A percentile compares a stretch with the other conserved stretches of the same genome.
Evolutionary conservation across 2,329 filamentous ascomycete species (phyloP).

Genomic region (Thielaviopsis musarum): DNA sequence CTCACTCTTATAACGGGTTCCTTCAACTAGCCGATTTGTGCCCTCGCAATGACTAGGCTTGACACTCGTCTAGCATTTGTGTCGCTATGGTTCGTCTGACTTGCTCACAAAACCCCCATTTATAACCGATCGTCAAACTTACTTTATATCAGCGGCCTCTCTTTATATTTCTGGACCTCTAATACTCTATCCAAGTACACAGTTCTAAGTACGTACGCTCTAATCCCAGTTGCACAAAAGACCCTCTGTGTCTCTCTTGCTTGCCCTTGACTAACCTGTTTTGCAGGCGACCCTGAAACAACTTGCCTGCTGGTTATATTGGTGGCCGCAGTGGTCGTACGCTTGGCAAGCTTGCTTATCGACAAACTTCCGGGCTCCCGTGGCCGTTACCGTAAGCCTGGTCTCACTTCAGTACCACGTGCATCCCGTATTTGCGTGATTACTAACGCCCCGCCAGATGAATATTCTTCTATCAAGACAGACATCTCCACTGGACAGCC

Average conservation of each 20-base stretch:
- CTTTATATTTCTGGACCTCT: conserved; percentile 8
- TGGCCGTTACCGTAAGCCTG: conserved; percentile 12
- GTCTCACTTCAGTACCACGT: background rate
- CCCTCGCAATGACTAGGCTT: conserved; percentile 2
- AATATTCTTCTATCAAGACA: background rate
- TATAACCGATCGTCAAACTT: background rate
- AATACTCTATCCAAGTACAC: conserved; percentile 11
- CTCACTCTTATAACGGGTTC: background rate
- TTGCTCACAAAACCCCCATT: too few species aligned
- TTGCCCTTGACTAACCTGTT: background rate
- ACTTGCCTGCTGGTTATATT: conserved; percentile 25
- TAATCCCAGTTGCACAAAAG: background rate
- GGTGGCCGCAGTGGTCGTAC: conserved; percentile 24
- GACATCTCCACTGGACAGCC: background rate
- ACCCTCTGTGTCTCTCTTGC: background rate
- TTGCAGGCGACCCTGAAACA: conserved; percentile 11
- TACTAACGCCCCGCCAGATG: conserved; percentile 4
- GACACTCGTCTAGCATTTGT: conserved; percentile 7
- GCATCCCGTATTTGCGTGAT: background rate
- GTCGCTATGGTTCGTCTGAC: conserved; percentile 5
- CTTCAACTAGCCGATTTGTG: background rate
- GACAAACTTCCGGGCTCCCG: conserved; percentile 15
- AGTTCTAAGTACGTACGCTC: conserved; percentile 8
- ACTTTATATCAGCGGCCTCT: conserved; percentile 1
- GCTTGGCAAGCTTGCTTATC: conserved; percentile 13